phyloP scores from a whole-genome alignment of 345 rosid species.

The Salix viminalis region DNA sequence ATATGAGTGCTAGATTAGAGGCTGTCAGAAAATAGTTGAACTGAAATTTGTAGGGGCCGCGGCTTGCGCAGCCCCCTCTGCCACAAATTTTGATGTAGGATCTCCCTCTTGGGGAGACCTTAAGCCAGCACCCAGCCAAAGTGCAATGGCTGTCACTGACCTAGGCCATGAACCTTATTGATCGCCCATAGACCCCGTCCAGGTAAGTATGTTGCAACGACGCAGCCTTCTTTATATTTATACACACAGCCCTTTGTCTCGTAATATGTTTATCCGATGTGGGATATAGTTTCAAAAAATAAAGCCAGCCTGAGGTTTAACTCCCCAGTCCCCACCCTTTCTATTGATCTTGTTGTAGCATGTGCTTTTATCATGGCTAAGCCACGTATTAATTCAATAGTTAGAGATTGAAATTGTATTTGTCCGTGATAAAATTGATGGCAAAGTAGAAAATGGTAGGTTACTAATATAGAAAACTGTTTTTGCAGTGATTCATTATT shows the following conservation, averaged over 20 bases:
- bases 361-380: background rate
- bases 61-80: constrained; percentile 28
- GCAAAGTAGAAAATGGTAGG: too few species aligned
- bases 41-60: background rate
- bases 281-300: background rate
- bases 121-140: background rate
- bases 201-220: background rate
- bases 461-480: too few species aligned
- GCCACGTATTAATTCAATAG: background rate
- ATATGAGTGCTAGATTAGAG: too few species aligned
- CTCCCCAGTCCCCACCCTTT: background rate
- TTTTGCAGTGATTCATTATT: too few species aligned
- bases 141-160: constrained; percentile 24
- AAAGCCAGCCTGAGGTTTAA: background rate
- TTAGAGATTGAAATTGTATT: background rate
- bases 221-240: background rate
- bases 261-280: background rate
- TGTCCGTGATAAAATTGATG: background rate
- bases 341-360: background rate
- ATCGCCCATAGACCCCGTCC: constrained; percentile 25
- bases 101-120: constrained; percentile 25
- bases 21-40: background rate
- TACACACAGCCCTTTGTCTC: background rate
- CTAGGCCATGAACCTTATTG: constrained; percentile 11
- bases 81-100: constrained; percentile 36